Percentiles rank a stretch among this genome's conserved stretches.
Evolutionary conservation across 805 yeast genomes (phyloP).

Genomic region (Candida caryicola): DNA sequence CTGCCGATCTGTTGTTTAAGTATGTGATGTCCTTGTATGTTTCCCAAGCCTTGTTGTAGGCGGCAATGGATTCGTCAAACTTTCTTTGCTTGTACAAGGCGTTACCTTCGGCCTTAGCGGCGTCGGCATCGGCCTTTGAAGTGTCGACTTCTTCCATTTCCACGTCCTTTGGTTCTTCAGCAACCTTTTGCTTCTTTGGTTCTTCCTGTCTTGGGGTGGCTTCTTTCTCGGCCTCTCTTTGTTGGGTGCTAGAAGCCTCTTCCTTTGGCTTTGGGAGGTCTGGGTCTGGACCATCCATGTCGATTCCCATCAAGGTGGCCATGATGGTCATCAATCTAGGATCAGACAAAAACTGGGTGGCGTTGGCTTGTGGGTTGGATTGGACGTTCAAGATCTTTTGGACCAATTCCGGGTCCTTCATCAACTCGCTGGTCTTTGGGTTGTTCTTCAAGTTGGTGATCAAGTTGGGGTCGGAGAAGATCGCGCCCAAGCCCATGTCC

Average conservation of each 20-base stretch:
- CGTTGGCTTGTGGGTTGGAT: slow-evolving; percentile 71
- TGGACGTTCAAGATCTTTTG: slow-evolving; percentile 60
- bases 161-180: slow-evolving; percentile 25
- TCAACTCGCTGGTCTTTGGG: slow-evolving; percentile 82
- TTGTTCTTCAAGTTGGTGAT: slow-evolving; percentile 71
- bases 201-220: slow-evolving; percentile 10
- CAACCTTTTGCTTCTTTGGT: slow-evolving; percentile 16
- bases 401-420: slow-evolving; percentile 85
- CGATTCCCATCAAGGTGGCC: slow-evolving; percentile 83
- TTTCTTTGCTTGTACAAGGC: slow-evolving; percentile 77
- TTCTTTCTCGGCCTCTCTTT: slow-evolving; percentile 10
- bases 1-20: slow-evolving; percentile 95
- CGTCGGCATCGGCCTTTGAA: slow-evolving; percentile 56
- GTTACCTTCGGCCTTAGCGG: slow-evolving; percentile 82
- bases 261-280: slow-evolving; percentile 2
- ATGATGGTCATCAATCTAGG: slow-evolving; percentile 86
- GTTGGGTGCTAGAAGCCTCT: neutral
- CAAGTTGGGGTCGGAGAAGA: slow-evolving; percentile 78
- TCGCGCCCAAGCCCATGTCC: slow-evolving; percentile 71
- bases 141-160: slow-evolving; percentile 36
- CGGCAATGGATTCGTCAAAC: slow-evolving; percentile 89
- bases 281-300: slow-evolving; percentile 40
- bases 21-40: slow-evolving; percentile 81
- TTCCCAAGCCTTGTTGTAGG: slow-evolving; percentile 85
- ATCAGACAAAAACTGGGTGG: slow-evolving; percentile 69